Percentiles rank a stretch among this genome's conserved stretches.
These are phyloP conservation scores for Candida orba DNA, from an alignment of 805 yeast species.

Conservation along the genomic window DNA sequence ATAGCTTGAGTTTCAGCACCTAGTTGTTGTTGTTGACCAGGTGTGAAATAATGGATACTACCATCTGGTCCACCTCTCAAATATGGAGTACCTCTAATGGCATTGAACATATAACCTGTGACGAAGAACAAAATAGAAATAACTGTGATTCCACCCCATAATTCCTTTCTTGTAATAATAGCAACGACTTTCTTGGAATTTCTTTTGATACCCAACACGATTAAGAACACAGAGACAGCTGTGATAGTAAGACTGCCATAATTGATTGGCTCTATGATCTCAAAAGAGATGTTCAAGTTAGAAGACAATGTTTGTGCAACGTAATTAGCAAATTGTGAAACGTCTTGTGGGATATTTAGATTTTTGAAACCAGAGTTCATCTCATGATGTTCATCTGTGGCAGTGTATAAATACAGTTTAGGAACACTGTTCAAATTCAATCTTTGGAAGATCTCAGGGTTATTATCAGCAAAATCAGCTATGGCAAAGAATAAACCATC, in stretches of 20 bases:
- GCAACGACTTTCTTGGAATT: slow-evolving; percentile 29
- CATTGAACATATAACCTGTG: slow-evolving; percentile 91
- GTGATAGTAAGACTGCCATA: slow-evolving; percentile 30
- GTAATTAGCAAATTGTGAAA: slow-evolving; percentile 25
- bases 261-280: slow-evolving; percentile 29
- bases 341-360: slow-evolving; percentile 26
- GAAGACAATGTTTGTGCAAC: slow-evolving; percentile 24
- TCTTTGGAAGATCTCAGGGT: slow-evolving; percentile 35
- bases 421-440: slow-evolving; percentile 69
- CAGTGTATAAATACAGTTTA: slow-evolving; percentile 54
- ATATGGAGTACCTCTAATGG: slow-evolving; percentile 61
- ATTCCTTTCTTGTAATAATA: slow-evolving; percentile 41
- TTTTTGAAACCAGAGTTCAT: slow-evolving; percentile 22
- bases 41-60: slow-evolving; percentile 35
- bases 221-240: slow-evolving; percentile 28
- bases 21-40: slow-evolving; percentile 69
- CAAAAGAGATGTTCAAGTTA: slow-evolving; percentile 16
- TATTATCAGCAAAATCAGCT: slow-evolving; percentile 62
- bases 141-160: slow-evolving; percentile 73
- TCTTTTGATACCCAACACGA: slow-evolving; percentile 23
- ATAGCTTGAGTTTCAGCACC: slow-evolving; percentile 89
- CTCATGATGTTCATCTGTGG: slow-evolving; percentile 40
- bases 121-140: slow-evolving; percentile 62
- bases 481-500: slow-evolving; percentile 60
- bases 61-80: slow-evolving; percentile 37